Evolutionary conservation across 1,284 basidiomycete species (phyloP), one percentile per base, ranked within the genome.

Genomic region (Leccinum subrobustum): DNA sequence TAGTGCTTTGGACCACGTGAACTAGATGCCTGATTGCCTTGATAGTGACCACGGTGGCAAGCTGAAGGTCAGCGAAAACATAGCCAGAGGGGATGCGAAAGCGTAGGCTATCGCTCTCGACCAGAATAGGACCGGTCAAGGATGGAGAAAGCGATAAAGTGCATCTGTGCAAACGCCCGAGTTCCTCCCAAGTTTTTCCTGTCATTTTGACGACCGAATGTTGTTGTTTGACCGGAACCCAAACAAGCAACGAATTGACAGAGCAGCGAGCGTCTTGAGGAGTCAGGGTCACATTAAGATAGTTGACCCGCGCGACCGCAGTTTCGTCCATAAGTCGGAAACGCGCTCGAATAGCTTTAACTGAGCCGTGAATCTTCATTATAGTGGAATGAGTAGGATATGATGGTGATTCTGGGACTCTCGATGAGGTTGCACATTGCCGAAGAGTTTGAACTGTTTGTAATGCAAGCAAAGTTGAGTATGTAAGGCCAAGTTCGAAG

Each of bases 1-100:
- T 72, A 1, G 81, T 84, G 1, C 73, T 68, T 44, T 74, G 68
- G 27, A 84, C 78, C 61, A 85, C 81, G 20, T 76, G 77, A 18
- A 75, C 64, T 2, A 95, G 77, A 66, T 94, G 88, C 63, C 85
- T 86, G 59, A 84, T 71, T 20, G 86, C 83, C 76, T 94, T 96
- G 66, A 85, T 64, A 7, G 84, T 81, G 29, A 91, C 76, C 61
- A 78, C 83, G 63, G 83, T 72, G 68, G 91, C 89, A 51, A 89
- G 80, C 48, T 94, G 82, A 54, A 94, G 77, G 52, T 91, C 85
- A 1, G 91, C 85, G 48, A 96, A 75, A 37, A 91, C 74, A 71
- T 90, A 97, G 6, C 87, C 86, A 70, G 85, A 86, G 0, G 96
- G 95, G 44, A 98, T 88, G 18, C 88, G 84, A 16, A 98, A 72